Conservation (phyloP, 148 eudicot genomes). For the Cornus suecica region DNA sequence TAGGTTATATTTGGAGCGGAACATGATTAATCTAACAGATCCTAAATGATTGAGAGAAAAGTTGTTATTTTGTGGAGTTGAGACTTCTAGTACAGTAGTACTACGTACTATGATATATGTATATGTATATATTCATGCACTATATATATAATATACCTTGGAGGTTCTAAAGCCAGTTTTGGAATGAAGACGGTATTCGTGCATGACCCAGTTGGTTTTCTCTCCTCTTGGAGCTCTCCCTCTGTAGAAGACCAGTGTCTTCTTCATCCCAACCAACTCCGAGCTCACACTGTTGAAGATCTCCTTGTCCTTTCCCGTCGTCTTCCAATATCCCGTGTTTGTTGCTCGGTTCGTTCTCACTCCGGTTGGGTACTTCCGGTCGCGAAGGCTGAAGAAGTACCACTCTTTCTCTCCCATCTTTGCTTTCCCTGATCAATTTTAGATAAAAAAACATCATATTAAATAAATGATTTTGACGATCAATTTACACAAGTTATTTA, state of each 20-base stretch:
- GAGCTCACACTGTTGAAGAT: slow-evolving; percentile 57
- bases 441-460: too few species aligned
- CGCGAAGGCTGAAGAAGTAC: slow-evolving; percentile 85
- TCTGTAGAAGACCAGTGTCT: slow-evolving; percentile 80
- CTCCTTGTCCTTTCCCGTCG: slow-evolving; percentile 94
- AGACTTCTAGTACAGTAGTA: too few species aligned
- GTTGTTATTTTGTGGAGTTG: too few species aligned
- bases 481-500: too few species aligned
- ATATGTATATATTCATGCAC: too few species aligned
- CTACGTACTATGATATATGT: too few species aligned
- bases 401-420: slow-evolving; percentile 94
- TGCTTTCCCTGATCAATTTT: slow-evolving; percentile 46
- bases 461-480: too few species aligned
- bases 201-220: slow-evolving; percentile 96
- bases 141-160: slow-evolving; percentile 42
- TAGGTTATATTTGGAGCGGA: too few species aligned
- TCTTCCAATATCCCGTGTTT: slow-evolving; percentile 92
- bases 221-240: slow-evolving; percentile 96
- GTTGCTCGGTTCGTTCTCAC: slow-evolving; percentile 89
- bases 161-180: slow-evolving; percentile 70
- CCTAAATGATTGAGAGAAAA: too few species aligned
- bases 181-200: slow-evolving; percentile 87
- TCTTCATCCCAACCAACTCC: slow-evolving; percentile 88
- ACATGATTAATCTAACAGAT: too few species aligned
- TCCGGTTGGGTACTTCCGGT: slow-evolving; percentile 88